Evolutionary conservation across 139 green algal species (phyloP).

Genomic region (Zygnema circumcarinatum): DNA sequence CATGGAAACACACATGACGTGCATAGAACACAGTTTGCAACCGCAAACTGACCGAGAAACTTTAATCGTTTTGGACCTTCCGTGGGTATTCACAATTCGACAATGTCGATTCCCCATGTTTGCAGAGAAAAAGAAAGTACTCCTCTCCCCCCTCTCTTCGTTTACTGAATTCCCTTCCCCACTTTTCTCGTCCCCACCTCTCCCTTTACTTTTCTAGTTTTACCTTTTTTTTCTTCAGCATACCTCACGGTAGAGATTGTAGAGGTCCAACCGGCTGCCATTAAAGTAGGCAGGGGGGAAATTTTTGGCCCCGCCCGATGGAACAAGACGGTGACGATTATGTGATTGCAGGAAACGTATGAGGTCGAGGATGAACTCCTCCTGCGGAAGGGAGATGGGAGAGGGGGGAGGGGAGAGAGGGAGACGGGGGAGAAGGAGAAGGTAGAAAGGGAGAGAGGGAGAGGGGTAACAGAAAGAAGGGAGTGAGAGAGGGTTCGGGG

Average conservation of each 20-base stretch:
- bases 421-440: neutral
- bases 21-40: neutral
- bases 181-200: neutral
- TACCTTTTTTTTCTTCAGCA: neutral
- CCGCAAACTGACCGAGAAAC: neutral
- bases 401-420: neutral
- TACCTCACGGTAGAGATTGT: conserved; percentile 19
- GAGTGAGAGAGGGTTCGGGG: neutral
- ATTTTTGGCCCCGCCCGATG: conserved; percentile 2
- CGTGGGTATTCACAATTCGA: no score
- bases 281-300: conserved; percentile 10
- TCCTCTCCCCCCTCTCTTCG: neutral
- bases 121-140: neutral
- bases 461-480: neutral
- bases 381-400: neutral
- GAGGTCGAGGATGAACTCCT: conserved; percentile 15
- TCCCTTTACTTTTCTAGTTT: neutral
- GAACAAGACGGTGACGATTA: neutral
- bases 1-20: neutral
- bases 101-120: no score
- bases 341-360: neutral
- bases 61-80: neutral
- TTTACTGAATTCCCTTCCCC: conserved; percentile 5
- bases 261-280: neutral
- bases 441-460: neutral